Evolutionary conservation across 371 early-diverging fungal species (phyloP).

Genomic region (Mortierella sp.): DNA sequence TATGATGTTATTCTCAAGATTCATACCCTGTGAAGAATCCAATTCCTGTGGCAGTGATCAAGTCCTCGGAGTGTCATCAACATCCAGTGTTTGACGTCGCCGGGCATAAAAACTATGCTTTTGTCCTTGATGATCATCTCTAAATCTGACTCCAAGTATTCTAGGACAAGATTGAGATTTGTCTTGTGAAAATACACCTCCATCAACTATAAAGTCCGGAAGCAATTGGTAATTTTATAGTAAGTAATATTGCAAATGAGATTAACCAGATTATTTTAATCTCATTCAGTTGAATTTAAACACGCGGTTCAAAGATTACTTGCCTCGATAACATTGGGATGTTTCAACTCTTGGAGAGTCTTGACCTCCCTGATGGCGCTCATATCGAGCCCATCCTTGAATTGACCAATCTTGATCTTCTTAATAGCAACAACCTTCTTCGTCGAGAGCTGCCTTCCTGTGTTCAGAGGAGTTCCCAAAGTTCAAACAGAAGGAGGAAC

Average conservation of each 20-base stretch:
- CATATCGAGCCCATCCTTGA: constrained; percentile 92
- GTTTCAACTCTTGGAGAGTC: constrained; percentile 91
- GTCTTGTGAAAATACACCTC: constrained; percentile 96
- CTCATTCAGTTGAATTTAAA: background rate
- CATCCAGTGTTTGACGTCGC: constrained; percentile 99
- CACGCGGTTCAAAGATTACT: constrained; percentile 14
- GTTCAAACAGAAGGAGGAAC: background rate
- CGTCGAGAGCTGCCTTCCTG: constrained; percentile 55
- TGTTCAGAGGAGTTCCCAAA: background rate
- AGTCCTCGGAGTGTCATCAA: constrained; percentile 97
- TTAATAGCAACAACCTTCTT: constrained; percentile 91
- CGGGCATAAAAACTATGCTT: constrained; percentile 93
- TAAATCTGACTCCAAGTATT: constrained; percentile 96
- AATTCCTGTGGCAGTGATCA: constrained; percentile 93
- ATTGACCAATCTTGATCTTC: constrained; percentile 93
- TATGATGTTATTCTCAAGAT: background rate
- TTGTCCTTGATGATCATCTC: constrained; percentile 98
- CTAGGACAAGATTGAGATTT: constrained; percentile 95
- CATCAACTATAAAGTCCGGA: constrained; percentile 73
- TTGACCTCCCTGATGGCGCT: constrained; percentile 99
- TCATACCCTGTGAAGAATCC: constrained; percentile 93
- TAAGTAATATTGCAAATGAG: background rate
- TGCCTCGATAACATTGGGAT: constrained; percentile 94
- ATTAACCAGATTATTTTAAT: background rate
- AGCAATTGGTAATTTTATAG: background rate